Conservation (phyloP, 2,329 filamentous ascomycete species). For the Anisogramma anomala region DNA sequence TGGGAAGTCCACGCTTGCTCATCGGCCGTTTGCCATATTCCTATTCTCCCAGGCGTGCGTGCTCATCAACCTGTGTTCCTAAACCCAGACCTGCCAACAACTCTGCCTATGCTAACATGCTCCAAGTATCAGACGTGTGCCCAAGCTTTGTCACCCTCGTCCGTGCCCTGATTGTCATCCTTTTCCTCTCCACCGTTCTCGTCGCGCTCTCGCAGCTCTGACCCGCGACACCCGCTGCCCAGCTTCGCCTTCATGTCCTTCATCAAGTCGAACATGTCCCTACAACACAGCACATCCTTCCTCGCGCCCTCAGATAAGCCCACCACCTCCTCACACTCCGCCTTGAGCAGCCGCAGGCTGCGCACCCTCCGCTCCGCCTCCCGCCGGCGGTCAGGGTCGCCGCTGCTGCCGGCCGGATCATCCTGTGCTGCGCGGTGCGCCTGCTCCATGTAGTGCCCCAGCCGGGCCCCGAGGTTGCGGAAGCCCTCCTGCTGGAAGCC, state of each 20-base stretch:
- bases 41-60: too few species aligned
- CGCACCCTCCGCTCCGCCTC: background rate
- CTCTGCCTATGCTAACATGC: too few species aligned
- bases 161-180: background rate
- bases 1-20: too few species aligned
- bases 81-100: too few species aligned
- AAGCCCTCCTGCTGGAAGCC: constrained; percentile 7
- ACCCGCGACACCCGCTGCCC: background rate
- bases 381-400: background rate
- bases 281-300: background rate
- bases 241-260: background rate
- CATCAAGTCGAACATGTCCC: constrained; percentile 7
- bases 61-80: too few species aligned
- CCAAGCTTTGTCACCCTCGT: too few species aligned
- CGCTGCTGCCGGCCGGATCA: background rate
- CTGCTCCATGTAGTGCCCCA: constrained; percentile 1
- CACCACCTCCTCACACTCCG: constrained; percentile 1
- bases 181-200: background rate
- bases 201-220: background rate
- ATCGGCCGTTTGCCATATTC: too few species aligned
- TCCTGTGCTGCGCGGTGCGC: background rate
- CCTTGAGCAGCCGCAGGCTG: background rate
- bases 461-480: background rate
- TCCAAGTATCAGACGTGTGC: too few species aligned
- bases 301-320: background rate